Base-by-base conservation (phyloP, 225 moss, liverwort and hornwort species). In the Anthoceros angustus region DNA sequence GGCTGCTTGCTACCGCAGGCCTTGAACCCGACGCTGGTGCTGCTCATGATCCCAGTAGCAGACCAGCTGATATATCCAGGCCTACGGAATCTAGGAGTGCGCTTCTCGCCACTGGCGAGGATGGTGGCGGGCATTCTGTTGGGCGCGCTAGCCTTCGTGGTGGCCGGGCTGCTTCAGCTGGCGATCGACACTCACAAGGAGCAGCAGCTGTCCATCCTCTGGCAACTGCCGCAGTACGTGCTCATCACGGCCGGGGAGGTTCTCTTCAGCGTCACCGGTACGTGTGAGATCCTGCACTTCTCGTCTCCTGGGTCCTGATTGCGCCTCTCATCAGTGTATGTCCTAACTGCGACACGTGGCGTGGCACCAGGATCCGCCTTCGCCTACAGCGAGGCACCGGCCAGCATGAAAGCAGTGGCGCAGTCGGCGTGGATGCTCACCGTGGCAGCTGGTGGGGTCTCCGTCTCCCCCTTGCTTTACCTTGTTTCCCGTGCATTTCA, bases 161-260 rank as follows among this genome's bases (percentile, higher is more conserved):
- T 71, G 21, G 62, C 74, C 0, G 78, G 74, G 38, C 38, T 39
- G 5, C 64, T 78, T n/a, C 74, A 78, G 67, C 41, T 74, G 16
- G 42, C 61, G 24, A 69, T 78, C 9, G 71, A 78, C 43, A 39
- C 14, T 21, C 62, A 38, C 42, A 32, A 61, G 45, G 66, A 66
- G 67, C 65, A 72, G 25, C 25, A 25, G 63, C 1, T 73, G 9
- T 74, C 73, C 21, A 49, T 77, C 8, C 67, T 77, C 9, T 77
- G 77, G 77, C 77, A 74, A 61, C 41, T 71, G 25, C 77, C 77
- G 26, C 77, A 77, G 26, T 77, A 77, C n/a, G 18, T 77, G 10
- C 67, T 74, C 16, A 61, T 77, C 25, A 74, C 67, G n/a, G 0
- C 64, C 21, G 74, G 21, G 18, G 74, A 77, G 26, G 65, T 73